Conservation (phyloP, 108 stramenopile species). For the Conticribra weissflogii region DNA sequence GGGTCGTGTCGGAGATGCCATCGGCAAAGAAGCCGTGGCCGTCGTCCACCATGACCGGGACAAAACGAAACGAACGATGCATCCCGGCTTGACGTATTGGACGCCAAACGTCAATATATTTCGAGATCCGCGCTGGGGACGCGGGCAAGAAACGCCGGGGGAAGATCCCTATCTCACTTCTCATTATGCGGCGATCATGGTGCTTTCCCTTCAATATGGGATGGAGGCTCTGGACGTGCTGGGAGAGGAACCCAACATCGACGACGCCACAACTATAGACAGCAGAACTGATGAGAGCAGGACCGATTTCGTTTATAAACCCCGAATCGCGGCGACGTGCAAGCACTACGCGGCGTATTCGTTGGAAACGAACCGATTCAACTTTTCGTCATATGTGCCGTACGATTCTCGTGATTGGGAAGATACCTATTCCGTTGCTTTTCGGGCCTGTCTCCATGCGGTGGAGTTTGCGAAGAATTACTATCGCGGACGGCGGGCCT, state of each 20-base stretch:
- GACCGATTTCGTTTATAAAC: constrained; percentile 20
- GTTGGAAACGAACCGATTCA: constrained; percentile 55
- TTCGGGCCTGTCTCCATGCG: constrained; percentile 59
- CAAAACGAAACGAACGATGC: constrained; percentile 35
- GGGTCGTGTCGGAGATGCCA: constrained; percentile 48
- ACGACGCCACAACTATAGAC: background rate
- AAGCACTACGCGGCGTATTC: constrained; percentile 76
- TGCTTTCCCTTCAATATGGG: constrained; percentile 54
- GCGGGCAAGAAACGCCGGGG: constrained; percentile 68
- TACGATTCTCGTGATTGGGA: constrained; percentile 50
- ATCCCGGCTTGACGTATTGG: constrained; percentile 66
- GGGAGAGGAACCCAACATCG: background rate
- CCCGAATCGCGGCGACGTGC: constrained; percentile 60
- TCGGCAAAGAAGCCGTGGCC: constrained; percentile 55
- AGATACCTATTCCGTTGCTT: constrained; percentile 68
- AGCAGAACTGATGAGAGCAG: background rate
- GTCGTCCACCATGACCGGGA: too few relatives aligned
- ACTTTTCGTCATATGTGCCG: constrained; percentile 61
- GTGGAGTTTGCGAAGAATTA: constrained; percentile 39
- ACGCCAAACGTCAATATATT: constrained; percentile 72
- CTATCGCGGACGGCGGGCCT: too few relatives aligned
- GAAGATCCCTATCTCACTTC: constrained; percentile 74
- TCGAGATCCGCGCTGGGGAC: constrained; percentile 81
- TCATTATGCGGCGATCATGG: constrained; percentile 57
- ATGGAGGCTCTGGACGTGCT: background rate